phyloP scores from a whole-genome alignment of 371 early-diverging fungal genomes.

The Mortierella sp. region DNA sequence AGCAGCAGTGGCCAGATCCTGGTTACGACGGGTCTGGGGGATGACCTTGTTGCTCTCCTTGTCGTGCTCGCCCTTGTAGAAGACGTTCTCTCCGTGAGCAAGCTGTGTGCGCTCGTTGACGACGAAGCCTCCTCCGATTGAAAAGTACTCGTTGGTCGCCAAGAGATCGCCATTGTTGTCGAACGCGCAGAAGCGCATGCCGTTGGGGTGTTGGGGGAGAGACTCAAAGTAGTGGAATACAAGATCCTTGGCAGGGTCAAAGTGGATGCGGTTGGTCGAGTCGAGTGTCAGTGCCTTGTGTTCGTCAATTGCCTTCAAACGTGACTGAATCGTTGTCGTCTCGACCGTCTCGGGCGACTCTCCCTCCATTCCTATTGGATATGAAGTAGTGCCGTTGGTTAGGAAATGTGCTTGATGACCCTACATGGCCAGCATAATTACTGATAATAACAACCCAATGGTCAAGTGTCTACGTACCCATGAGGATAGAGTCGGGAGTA shows the following conservation, averaged over 20 bases:
- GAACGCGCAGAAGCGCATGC: constrained; percentile 93
- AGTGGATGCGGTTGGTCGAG: constrained; percentile 83
- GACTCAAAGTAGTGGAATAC: constrained; percentile 89
- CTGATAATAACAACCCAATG: background rate
- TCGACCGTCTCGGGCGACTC: constrained; percentile 94
- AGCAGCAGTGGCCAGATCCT: constrained; percentile 85
- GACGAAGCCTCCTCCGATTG: constrained; percentile 97
- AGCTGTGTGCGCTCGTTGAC: constrained; percentile 90
- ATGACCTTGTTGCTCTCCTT: constrained; percentile 58
- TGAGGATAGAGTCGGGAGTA: constrained; percentile 91
- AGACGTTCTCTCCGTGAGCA: constrained; percentile 90
- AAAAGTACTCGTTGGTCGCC: constrained; percentile 95
- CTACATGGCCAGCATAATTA: background rate
- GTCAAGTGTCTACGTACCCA: constrained; percentile 62
- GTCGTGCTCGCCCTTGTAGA: constrained; percentile 73
- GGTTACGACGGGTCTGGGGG: constrained; percentile 68
- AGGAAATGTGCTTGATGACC: background rate
- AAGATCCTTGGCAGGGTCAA: constrained; percentile 87
- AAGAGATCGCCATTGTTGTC: constrained; percentile 83
- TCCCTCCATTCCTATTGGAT: constrained; percentile 81
- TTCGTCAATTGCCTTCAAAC: constrained; percentile 81
- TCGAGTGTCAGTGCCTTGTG: constrained; percentile 80
- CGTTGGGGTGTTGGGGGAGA: constrained; percentile 96
- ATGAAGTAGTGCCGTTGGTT: background rate
- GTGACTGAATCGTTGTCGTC: constrained; percentile 80